Base-by-base conservation (phyloP, 2,329 filamentous ascomycete genomes). In the Hymenoscyphus fraxineus region DNA sequence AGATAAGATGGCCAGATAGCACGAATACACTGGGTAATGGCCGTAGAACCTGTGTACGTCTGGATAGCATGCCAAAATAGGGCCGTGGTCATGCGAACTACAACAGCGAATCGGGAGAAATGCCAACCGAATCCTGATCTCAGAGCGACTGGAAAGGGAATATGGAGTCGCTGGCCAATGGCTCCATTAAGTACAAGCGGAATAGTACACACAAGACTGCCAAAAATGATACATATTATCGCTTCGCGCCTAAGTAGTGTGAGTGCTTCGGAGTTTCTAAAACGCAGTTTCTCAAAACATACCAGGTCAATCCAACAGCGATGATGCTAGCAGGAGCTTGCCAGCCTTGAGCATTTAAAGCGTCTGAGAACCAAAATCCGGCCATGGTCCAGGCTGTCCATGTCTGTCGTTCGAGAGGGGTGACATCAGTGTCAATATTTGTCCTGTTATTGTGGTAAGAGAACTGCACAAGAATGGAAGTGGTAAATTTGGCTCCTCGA, bases 1-100 rank as follows among this genome's bases (percentile, higher is more conserved):
- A 77, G 77, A 5, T 80, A 87, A 6, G 80, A 82, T 0, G 85
- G 85, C 81, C 83, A 86, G 58, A 80, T 78, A n/a, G 80, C 78
- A 59, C 35, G 35, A 41, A 81, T 74, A 64, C 81, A 79, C 60
- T 77, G 75, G 2, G 77, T 78, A 61, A 79, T 75, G 61, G 76
- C 77, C 16, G 71, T 72, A 19, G 69, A 71, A n/a, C 71, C 71
- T 35, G 71, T 72, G 44, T 73, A 73, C 1, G 71, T 73, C 40
- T 73, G 70, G 60, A 73, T 72, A 10, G 69, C 71, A 41, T 72
- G 69, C 71, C 71, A 73, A 61, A 73, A 73, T n/a, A 73, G 66
- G n/a, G 71, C 71, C 27, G 69, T 71, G 6, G 68, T 66, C 68
- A 71, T 75, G 27, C 80, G 77, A 47, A 78, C 74, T 5, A 81